Evolutionary conservation across 768 basidiomycete genomes (phyloP), one percentile per base, ranked within the genome.

Genomic region (Galerina sulciceps): DNA sequence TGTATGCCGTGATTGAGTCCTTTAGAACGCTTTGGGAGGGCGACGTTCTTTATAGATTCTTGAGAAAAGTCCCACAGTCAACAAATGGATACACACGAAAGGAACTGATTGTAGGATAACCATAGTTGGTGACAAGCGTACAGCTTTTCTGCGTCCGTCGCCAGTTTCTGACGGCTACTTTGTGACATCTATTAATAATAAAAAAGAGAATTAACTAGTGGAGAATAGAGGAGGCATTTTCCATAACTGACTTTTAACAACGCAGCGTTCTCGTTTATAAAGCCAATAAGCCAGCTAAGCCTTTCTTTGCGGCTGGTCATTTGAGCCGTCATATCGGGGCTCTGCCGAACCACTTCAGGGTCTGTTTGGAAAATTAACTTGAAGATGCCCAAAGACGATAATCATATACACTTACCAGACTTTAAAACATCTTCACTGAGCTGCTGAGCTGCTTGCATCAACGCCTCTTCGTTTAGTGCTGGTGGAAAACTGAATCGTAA

Each of bases 261-360:
- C 5, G 89, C 88, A 0, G 84, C 88, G 70, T 96, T 96, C 52
- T 92, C 88, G 44, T 94, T 91, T 66, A 97, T 91, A 70, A 94
- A 96, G 22, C 81, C 82, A 63, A 96, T 91, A n/a, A 98, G 79
- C 81, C 91, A 93, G 53, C 85, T 86, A 26, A 96, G 75, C 37
- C 92, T 79, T 54, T 89, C 86, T 67, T 89, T 89, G 26, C 93
- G 84, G 40, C 85, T 86, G 4, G 80, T 81, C 62, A 98, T 73
- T 68, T 96, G 94, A 1, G 87, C 80, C 14, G 86, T 86, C 41
- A 96, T 76, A 69, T 97, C 95, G 65, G 92, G 89, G 60, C 90
- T 90, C 9, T 85, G 80, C 40, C 84, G 75, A 48, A 94, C 86
- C 62, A 92, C 79, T 71, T 88, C 79, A 23, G 80, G 63, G 76